phyloP scores from a whole-genome alignment of 768 basidiomycete genomes.

The Harrya chromipes region DNA sequence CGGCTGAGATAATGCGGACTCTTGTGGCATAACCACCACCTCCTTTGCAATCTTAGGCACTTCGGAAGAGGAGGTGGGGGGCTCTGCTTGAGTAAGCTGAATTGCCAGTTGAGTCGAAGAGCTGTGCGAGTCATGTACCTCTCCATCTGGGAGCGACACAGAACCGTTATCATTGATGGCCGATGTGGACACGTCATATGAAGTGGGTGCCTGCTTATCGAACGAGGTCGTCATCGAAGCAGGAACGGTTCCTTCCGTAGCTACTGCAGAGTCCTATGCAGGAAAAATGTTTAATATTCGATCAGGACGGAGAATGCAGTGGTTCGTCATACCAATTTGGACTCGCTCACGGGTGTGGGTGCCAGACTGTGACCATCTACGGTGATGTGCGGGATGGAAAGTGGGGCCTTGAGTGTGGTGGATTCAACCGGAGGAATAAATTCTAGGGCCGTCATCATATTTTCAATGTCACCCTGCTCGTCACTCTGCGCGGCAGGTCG shows the following conservation, averaged over 20 bases:
- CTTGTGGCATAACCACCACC: neutral
- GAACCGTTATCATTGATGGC: constrained; percentile 39
- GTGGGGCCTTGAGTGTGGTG: constrained; percentile 8
- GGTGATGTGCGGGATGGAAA: constrained; percentile 18
- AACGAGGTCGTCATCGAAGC: neutral
- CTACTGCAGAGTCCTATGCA: constrained; percentile 22
- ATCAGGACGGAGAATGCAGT: neutral
- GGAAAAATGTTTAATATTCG: neutral
- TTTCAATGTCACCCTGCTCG: constrained; percentile 14
- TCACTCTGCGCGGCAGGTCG: neutral
- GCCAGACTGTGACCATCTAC: constrained; percentile 11
- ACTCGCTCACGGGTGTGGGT: constrained; percentile 28
- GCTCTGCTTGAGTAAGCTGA: constrained; percentile 2
- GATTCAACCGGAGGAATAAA: constrained; percentile 14
- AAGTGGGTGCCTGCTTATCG: constrained; percentile 3
- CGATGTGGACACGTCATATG: constrained; percentile 28
- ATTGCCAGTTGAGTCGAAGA: constrained; percentile 23
- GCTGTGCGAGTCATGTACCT: constrained; percentile 3
- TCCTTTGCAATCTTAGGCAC: constrained; percentile 1
- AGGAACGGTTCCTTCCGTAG: constrained; percentile 17
- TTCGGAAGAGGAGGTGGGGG: neutral
- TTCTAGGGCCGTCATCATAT: constrained; percentile 27
- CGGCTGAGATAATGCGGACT: neutral
- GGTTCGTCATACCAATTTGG: constrained; percentile 13
- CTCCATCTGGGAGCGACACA: constrained; percentile 7